Evolutionary conservation across 1,284 basidiomycete genomes (phyloP).

Genomic region (Leccinum fuscescens): DNA sequence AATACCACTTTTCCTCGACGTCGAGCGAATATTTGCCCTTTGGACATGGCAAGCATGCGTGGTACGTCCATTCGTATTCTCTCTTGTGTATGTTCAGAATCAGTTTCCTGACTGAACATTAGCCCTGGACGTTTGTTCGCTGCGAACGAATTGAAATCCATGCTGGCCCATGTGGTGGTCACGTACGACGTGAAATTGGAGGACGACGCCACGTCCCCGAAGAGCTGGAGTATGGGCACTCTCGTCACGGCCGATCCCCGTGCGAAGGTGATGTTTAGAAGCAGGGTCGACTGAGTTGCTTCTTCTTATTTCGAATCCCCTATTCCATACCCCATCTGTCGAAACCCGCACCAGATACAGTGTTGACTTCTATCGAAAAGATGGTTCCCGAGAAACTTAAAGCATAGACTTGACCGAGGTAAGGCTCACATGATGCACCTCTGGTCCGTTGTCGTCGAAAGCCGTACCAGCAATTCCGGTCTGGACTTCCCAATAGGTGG

Average conservation of each 20-base stretch:
- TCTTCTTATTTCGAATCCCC: background rate
- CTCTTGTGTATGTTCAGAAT: background rate
- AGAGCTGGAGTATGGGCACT: background rate
- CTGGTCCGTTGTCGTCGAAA: background rate
- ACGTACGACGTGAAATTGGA: constrained; percentile 34
- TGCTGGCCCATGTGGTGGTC: constrained; percentile 31
- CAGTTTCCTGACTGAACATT: background rate
- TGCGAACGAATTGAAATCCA: constrained; percentile 26
- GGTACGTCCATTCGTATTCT: constrained; percentile 5
- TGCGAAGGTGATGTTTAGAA: constrained; percentile 22
- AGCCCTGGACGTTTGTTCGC: constrained; percentile 19
- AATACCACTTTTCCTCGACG: constrained; percentile 20
- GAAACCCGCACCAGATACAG: background rate
- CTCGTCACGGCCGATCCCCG: background rate
- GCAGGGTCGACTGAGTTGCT: constrained; percentile 1
- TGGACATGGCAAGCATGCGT: constrained; percentile 17
- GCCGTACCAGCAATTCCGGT: background rate
- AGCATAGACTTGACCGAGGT: background rate
- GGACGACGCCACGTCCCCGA: constrained; percentile 26
- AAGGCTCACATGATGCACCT: background rate
- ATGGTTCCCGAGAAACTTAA: background rate
- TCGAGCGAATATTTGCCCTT: constrained; percentile 10
- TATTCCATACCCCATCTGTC: background rate
- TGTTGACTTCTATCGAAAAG: background rate
- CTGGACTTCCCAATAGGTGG: background rate